These are phyloP conservation scores for Saccharomycopsis hybrid DNA, from an alignment of 1,139 yeast species.

Conservation along the genomic window DNA sequence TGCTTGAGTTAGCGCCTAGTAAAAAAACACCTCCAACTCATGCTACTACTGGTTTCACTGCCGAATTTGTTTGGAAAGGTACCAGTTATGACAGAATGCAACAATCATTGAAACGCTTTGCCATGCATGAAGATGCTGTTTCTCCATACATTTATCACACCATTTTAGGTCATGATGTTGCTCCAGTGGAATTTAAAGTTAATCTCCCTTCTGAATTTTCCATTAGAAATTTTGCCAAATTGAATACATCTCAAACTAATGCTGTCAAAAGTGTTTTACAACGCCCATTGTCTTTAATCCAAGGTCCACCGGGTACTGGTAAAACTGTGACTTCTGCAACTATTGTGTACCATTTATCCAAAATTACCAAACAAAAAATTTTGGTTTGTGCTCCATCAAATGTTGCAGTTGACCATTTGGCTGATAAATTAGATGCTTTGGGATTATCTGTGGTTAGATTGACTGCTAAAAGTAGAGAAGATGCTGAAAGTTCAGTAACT, in stretches of 20 bases:
- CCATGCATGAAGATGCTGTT: slow-evolving; percentile 63
- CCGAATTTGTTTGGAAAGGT: slow-evolving; percentile 89
- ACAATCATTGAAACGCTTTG: slow-evolving; percentile 65
- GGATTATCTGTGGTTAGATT: slow-evolving; percentile 75
- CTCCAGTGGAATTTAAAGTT: slow-evolving; percentile 54
- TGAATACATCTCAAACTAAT: slow-evolving; percentile 71
- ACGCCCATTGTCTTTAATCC: slow-evolving; percentile 78
- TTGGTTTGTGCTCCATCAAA: slow-evolving; percentile 94
- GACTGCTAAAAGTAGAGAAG: slow-evolving; percentile 74
- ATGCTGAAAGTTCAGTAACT: slow-evolving; percentile 55
- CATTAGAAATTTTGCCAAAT: slow-evolving; percentile 40
- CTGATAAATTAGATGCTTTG: slow-evolving; percentile 56
- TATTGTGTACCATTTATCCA: slow-evolving; percentile 69
- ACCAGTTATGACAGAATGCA: slow-evolving; percentile 83
- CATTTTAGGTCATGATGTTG: slow-evolving; percentile 68
- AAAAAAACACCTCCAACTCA: slow-evolving; percentile 51
- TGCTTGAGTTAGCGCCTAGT: slow-evolving; percentile 54
- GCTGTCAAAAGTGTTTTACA: slow-evolving; percentile 71
- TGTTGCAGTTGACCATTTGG: slow-evolving; percentile 90
- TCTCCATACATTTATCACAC: slow-evolving; percentile 75
- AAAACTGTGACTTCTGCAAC: slow-evolving; percentile 93
- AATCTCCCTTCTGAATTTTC: slow-evolving; percentile 56
- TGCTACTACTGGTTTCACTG: slow-evolving; percentile 62
- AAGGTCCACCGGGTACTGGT: slow-evolving; percentile 99
- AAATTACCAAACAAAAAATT: slow-evolving; percentile 50